Conservation (phyloP, 768 basidiomycete genomes). For the Hericium erinaceus region DNA sequence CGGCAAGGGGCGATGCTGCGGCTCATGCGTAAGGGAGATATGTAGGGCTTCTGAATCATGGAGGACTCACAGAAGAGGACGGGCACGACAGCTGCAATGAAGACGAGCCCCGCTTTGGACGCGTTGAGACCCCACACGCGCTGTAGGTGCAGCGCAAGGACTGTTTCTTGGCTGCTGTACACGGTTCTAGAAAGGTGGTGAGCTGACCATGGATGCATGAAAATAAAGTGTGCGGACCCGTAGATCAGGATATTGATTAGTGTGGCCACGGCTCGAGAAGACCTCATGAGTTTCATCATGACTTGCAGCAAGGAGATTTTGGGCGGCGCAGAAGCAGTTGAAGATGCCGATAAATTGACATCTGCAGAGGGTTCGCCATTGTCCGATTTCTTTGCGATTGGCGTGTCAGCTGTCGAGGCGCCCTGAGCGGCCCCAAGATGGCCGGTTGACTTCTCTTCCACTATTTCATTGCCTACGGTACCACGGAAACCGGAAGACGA, state of each 20-base stretch:
- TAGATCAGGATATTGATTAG: slow-evolving; percentile 24
- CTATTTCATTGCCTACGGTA: too few relatives aligned
- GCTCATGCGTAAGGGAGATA: neutral
- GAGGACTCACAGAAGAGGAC: slow-evolving; percentile 49
- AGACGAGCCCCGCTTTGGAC: slow-evolving; percentile 51
- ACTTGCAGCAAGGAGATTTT: slow-evolving; percentile 12
- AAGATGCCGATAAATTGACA: too few relatives aligned
- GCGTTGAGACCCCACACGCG: slow-evolving; percentile 23
- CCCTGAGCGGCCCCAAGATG: neutral
- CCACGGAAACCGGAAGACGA: neutral
- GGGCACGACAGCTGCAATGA: slow-evolving; percentile 55
- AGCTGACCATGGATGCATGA: neutral
- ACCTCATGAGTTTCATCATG: slow-evolving; percentile 17
- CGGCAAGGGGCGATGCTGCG: slow-evolving; percentile 50
- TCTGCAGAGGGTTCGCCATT: too few relatives aligned
- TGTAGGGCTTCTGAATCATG: neutral
- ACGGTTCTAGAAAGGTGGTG: slow-evolving; percentile 14
- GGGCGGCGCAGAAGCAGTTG: neutral
- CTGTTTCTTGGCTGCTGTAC: slow-evolving; percentile 23
- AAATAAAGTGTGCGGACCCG: slow-evolving; percentile 19
- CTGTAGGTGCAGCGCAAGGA: slow-evolving; percentile 27
- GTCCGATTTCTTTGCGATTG: neutral
- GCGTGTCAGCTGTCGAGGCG: neutral
- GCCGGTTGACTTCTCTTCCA: neutral
- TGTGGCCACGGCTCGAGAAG: slow-evolving; percentile 19